A percentile compares a stretch with the other conserved stretches of the same genome.
These are phyloP conservation scores for Beauveria australis DNA, from an alignment of 2,329 filamentous ascomycete genomes.

Conservation along the genomic window DNA sequence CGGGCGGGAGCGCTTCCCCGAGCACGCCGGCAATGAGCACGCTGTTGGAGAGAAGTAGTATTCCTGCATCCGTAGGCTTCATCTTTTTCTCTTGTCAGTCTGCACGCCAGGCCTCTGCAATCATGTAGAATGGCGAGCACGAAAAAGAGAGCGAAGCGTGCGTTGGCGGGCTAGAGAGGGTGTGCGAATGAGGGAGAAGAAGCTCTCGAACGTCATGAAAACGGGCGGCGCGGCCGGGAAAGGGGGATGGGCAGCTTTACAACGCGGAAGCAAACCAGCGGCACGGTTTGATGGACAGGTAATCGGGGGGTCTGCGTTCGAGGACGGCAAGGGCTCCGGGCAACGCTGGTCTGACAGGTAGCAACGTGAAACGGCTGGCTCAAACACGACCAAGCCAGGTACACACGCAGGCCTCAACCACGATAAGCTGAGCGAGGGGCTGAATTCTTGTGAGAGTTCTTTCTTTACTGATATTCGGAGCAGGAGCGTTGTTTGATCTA, in stretches of 20 bases:
- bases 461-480: not conserved
- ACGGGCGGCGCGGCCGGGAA: not conserved
- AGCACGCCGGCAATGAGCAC: conserved; percentile 16
- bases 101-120: not conserved
- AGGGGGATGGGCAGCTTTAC: not conserved
- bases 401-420: not conserved
- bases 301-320: not conserved
- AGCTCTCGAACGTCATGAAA: not conserved
- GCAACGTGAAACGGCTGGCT: conserved; percentile 9
- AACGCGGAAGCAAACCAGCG: not conserved
- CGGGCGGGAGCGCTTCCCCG: conserved; percentile 24
- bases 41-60: conserved; percentile 23
- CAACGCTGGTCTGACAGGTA: conserved; percentile 6
- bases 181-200: not conserved
- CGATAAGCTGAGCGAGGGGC: not conserved
- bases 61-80: conserved; percentile 18
- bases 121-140: not conserved
- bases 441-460: not conserved
- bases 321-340: not conserved
- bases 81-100: conserved; percentile 14
- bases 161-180: not conserved
- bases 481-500: not conserved
- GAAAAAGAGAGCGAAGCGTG: not conserved
- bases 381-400: conserved; percentile 3
- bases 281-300: not conserved